These are phyloP conservation scores for Davidsoniella eucalypti DNA, from an alignment of 2,329 filamentous ascomycete genomes.

Conservation along the genomic window DNA sequence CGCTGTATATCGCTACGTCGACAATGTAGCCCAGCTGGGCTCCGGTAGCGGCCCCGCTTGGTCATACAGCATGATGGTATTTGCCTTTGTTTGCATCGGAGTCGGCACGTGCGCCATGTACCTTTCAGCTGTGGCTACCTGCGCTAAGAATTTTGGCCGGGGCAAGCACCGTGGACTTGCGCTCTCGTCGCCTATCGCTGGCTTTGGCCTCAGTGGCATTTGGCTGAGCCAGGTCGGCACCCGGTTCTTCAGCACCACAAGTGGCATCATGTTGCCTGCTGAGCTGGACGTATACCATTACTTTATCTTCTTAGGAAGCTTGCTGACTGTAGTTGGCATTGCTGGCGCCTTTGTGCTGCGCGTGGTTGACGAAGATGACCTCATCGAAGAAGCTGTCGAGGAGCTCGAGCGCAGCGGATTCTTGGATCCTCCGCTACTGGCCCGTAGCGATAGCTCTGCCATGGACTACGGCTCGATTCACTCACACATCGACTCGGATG, in stretches of 20 bases:
- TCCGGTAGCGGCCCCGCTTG: conserved; percentile 28
- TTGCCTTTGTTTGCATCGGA: conserved; percentile 71
- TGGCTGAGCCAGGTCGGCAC: conserved; percentile 85
- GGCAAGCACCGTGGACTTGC: conserved; percentile 79
- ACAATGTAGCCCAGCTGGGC: conserved; percentile 16
- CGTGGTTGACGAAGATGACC: conserved; percentile 68
- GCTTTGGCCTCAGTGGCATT: conserved; percentile 87
- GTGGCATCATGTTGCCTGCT: conserved; percentile 37
- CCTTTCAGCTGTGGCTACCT: conserved; percentile 77
- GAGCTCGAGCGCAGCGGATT: conserved; percentile 81
- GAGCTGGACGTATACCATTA: conserved; percentile 65
- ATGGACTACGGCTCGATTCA: conserved; percentile 46
- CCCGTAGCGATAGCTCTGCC: conserved; percentile 24
- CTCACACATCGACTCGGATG: conserved; percentile 17
- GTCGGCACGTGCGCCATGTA: conserved; percentile 81
- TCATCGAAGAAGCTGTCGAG: conserved; percentile 81
- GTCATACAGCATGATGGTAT: conserved; percentile 69
- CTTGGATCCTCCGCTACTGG: conserved; percentile 60
- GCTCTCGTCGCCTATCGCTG: conserved; percentile 76
- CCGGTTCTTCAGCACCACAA: conserved; percentile 55
- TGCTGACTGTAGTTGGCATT: conserved; percentile 55
- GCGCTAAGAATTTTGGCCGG: conserved; percentile 93
- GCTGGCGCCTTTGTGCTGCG: conserved; percentile 58
- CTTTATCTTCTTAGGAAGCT: conserved; percentile 66
- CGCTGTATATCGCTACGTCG: conserved; percentile 45